Conservation (phyloP, 164 flowering plant species). For the Dillenia turbinata region DNA sequence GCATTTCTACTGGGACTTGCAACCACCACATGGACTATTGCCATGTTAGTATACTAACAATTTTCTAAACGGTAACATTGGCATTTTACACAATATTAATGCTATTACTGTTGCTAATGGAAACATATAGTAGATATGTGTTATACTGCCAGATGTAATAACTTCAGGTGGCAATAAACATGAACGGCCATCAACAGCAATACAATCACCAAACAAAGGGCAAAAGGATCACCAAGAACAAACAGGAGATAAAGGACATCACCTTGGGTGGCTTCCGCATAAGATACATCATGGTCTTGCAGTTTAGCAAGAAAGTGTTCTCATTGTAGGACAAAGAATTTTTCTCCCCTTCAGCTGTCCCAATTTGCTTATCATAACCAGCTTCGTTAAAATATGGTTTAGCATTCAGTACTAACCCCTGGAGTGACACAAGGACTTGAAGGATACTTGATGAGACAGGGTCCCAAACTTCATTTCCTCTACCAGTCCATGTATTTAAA, state of each 20-base stretch:
- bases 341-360: slow-evolving; percentile 98
- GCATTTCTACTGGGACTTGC: too few relatives aligned
- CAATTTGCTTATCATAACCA: slow-evolving; percentile 97
- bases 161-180: too few relatives aligned
- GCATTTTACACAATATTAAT: too few relatives aligned
- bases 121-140: too few relatives aligned
- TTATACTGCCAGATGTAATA: too few relatives aligned
- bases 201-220: too few relatives aligned
- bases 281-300: slow-evolving; percentile 91
- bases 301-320: slow-evolving; percentile 86
- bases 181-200: too few relatives aligned
- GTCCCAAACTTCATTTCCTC: slow-evolving; percentile 99
- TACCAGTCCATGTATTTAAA: slow-evolving; percentile 97
- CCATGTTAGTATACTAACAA: too few relatives aligned
- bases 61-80: too few relatives aligned
- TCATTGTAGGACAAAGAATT: slow-evolving; percentile 96
- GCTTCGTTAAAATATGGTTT: slow-evolving; percentile 99
- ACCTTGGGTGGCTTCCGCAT: slow-evolving; percentile 94
- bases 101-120: too few relatives aligned
- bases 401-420: slow-evolving; percentile 89
- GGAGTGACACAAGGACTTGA: slow-evolving; percentile 96
- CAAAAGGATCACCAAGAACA: background rate
- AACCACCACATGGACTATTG: too few relatives aligned
- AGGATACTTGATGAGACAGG: slow-evolving; percentile 93
- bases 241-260: slow-evolving; percentile 5